Evolutionary conservation across 495 filamentous ascomycete species (phyloP), one percentile per base, ranked within the genome.

Genomic region (Rostrohypoxylon terebratum): DNA sequence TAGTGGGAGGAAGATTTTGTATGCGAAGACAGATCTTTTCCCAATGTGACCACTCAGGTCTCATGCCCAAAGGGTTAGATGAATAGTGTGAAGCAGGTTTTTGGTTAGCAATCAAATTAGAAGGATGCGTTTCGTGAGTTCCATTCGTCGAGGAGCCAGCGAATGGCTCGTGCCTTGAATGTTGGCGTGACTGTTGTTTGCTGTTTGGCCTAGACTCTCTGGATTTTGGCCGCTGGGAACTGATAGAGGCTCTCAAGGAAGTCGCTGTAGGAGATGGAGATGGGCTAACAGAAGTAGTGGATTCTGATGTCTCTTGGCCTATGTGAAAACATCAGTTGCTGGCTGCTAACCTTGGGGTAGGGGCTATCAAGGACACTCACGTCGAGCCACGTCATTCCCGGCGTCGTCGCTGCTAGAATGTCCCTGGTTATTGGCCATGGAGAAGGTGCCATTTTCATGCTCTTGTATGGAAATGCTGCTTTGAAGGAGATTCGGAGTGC

Each of bases 1-100:
- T 62, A 4, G 13, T 28, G 0, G 16, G 9, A 1, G 80, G 78
- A 11, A 84, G 47, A 36, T 55, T 58, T 8, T 28, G 69, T 40
- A 83, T 9, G 3, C 63, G 61, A 20, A 83, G 66, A 16, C 66
- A 31, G 34, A 78, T 67, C 45, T 76, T 42, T 16, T 71, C 0
- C 68, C 63, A 64, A 7, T 66, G 40, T 7, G 31, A 40, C 80
- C 80, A 83, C 21, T 70, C 55, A 1, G 72, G 54, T 42, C 67
- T 77, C 4, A 78, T 3, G 69, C 50, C 28, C 57, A 33, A 47
- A 59, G 11, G 11, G 20, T 47, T 69, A 34, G 20, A 45, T 14
- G 53, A 44, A 45, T 44, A 33, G 3, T 16, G 33, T 33, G 21
- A 36, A 33, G 23, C 25, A 5, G 9, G 7, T 0, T 31, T 40